Conservation (phyloP, 139 green algal genomes). For the Closterium sp. region DNA sequence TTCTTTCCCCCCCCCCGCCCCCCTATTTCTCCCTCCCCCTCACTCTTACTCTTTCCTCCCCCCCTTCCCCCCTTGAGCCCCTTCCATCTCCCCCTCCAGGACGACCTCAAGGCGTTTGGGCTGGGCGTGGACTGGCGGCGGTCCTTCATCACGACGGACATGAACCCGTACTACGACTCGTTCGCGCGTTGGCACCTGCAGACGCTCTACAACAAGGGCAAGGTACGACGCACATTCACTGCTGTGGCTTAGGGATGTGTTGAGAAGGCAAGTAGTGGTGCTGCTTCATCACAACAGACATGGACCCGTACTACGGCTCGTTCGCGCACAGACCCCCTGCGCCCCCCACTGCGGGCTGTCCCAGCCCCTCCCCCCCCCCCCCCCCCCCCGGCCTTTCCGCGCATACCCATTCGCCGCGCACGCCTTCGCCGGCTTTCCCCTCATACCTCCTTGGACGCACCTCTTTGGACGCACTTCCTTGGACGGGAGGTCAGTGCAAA, state of each 20-base stretch:
- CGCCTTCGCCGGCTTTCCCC: too few relatives aligned
- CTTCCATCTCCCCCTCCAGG: conserved; percentile 15
- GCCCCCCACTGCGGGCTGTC: conserved; percentile 87
- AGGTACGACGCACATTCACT: conserved; percentile 53
- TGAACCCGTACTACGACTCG: conserved; percentile 96
- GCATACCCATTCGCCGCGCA: too few relatives aligned
- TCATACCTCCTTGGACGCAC: conserved; percentile 95
- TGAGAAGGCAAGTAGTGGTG: conserved; percentile 80
- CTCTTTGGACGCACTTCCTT: conserved; percentile 84
- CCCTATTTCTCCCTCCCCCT: not conserved
- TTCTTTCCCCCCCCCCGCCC: too few relatives aligned
- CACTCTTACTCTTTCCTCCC: too few relatives aligned
- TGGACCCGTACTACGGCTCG: conserved; percentile 96
- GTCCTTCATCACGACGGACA: conserved; percentile 97
- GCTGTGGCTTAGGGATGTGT: too few relatives aligned
- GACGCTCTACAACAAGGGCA: conserved; percentile 75
- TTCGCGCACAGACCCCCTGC: conserved; percentile 98
- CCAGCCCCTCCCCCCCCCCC: too few relatives aligned
- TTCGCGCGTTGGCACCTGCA: conserved; percentile 97
- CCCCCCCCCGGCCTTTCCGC: too few relatives aligned
- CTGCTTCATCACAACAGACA: conserved; percentile 97
- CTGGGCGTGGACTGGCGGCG: conserved; percentile 96
- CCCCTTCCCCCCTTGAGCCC: too few relatives aligned
- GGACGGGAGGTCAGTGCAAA: conserved; percentile 71
- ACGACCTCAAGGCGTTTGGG: conserved; percentile 88